These are phyloP conservation scores for Dryadomyces quercus-mongolicae DNA, from an alignment of 2,329 filamentous ascomycete species.

Conservation along the genomic window DNA sequence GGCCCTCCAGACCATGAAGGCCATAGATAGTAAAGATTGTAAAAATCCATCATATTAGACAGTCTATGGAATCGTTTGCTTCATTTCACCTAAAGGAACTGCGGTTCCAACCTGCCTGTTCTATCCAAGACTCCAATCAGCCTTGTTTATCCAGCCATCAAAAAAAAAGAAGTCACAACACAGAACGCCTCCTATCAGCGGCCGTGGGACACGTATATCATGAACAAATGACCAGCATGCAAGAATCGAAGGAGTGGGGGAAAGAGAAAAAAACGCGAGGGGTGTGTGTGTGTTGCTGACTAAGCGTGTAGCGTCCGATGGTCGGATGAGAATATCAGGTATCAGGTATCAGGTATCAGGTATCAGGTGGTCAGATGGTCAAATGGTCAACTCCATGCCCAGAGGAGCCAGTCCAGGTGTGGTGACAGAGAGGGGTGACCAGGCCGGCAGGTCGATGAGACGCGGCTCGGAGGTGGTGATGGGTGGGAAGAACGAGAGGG, in stretches of 20 bases:
- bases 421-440: slow-evolving; percentile 6
- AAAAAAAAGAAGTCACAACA: slow-evolving; percentile 18
- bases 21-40: no score
- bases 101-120: no score
- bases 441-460: slow-evolving; percentile 4
- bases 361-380: not conserved
- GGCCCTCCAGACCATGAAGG: no score
- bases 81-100: no score
- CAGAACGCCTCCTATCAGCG: slow-evolving; percentile 24
- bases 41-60: no score
- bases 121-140: not conserved
- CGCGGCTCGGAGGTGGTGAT: slow-evolving; percentile 5
- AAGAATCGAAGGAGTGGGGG: not conserved
- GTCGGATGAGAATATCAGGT: not conserved
- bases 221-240: not conserved
- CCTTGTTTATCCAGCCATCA: not conserved
- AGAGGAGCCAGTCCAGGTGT: slow-evolving; percentile 6
- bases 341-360: not conserved
- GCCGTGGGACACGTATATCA: slow-evolving; percentile 8
- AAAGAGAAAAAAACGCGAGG: not conserved
- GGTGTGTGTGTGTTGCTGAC: not conserved
- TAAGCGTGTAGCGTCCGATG: not conserved
- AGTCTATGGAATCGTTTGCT: no score
- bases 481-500: not conserved
- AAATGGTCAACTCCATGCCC: slow-evolving; percentile 9